A percentile compares a stretch with the other conserved stretches of the same genome.
Conservation (phyloP, 2,329 filamentous ascomycete genomes). For the Aschersonia sp. region DNA sequence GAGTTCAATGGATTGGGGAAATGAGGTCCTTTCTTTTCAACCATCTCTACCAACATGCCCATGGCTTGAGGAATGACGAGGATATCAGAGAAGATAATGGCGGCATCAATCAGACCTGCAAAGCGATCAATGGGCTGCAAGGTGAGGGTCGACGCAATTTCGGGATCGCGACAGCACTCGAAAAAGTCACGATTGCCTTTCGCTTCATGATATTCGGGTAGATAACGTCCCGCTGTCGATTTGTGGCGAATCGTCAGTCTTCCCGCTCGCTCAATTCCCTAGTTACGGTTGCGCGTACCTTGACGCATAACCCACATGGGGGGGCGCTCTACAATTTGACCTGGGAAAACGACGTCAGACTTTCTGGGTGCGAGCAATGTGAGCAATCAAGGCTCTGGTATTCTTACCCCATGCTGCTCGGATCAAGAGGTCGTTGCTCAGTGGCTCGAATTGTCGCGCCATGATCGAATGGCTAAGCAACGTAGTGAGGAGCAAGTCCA, state of each 20-base stretch:
- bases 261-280: background rate
- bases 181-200: slow-evolving; percentile 92
- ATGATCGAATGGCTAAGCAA: slow-evolving; percentile 23
- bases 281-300: slow-evolving; percentile 37
- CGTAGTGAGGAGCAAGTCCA: too few species aligned
- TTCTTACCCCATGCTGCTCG: slow-evolving; percentile 74
- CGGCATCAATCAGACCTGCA: slow-evolving; percentile 79
- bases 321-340: slow-evolving; percentile 79
- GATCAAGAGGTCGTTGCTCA: slow-evolving; percentile 87
- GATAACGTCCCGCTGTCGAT: slow-evolving; percentile 71
- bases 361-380: too few species aligned
- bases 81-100: slow-evolving; percentile 98
- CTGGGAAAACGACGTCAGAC: slow-evolving; percentile 26
- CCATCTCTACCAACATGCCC: slow-evolving; percentile 98
- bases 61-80: slow-evolving; percentile 94
- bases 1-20: slow-evolving; percentile 74
- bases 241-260: background rate
- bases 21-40: slow-evolving; percentile 91
- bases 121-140: slow-evolving; percentile 91
- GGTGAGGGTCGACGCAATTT: slow-evolving; percentile 85
- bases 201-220: slow-evolving; percentile 93
- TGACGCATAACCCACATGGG: slow-evolving; percentile 99
- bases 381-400: background rate
- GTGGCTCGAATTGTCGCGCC: slow-evolving; percentile 59
- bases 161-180: slow-evolving; percentile 85